Base-by-base conservation (phyloP, 2,329 filamentous ascomycete species). In the Berkeleyomyces rouxiae region DNA sequence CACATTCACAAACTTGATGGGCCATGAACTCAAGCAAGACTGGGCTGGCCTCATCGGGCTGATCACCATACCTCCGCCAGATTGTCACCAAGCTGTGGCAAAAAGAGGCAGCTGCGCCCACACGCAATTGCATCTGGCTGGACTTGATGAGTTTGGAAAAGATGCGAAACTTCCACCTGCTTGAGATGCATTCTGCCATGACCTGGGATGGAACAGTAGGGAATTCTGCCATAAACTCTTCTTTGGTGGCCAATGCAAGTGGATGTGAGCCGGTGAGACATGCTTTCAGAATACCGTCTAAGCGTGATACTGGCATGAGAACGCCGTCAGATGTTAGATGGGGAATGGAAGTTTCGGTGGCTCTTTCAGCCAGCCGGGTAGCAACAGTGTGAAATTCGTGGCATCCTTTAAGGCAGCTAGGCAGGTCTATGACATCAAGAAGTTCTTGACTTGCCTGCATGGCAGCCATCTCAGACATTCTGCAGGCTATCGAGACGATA, bases 71-170 rank as follows among this genome's bases (percentile, higher is more conserved):
- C 7, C 76, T 76, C 63, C 79, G 81, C 78, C 84, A 93, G 33
- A 88, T 76, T 0, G 72, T 70, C 7, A 95, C 80, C 43, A 96
- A 77, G 39, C 88, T 84, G 7, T 70, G 70, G 67, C 88, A 87
- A 81, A 96, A 86, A 23, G 76, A 77, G n/a, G 83, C 81, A 59
- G 92, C 84, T 23, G 89, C 90, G 70, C 83, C 80, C 10, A 95
- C 87, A 44, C 92, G 85, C 44, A 96, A 77, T 69, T 95, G 89
- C 90, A 97, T 96, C 69, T 92, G 88, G 43, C 88, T 86, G 63
- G 88, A 92, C 69, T 81, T 83, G 61, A 96, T 85, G 67, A 92
- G 83, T 67, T 82, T 86, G 68, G 82, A 83, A 60, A 88, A 75
- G 1, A 86, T 75, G 51, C 77, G 76, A 67, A 96, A 84, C 59